These are phyloP conservation scores for Daldinia loculata DNA, from an alignment of 495 filamentous ascomycete genomes.

Conservation along the genomic window DNA sequence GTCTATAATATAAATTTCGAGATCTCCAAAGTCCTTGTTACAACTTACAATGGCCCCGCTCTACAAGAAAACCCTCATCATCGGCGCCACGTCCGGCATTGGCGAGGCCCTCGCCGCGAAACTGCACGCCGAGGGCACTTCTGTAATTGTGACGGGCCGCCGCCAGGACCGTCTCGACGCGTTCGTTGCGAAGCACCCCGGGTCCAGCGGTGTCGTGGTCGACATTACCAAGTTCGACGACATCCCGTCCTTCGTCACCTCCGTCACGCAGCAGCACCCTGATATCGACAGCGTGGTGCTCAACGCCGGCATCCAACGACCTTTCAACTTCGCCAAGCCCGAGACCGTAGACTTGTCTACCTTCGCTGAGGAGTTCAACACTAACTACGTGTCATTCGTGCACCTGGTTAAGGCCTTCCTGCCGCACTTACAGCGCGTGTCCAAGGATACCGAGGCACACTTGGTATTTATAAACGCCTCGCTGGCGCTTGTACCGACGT, in stretches of 20 bases:
- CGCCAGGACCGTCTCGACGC: slow-evolving; percentile 66
- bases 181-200: slow-evolving; percentile 63
- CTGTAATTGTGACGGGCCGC: slow-evolving; percentile 65
- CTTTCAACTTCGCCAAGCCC: slow-evolving; percentile 67
- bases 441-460: slow-evolving; percentile 31
- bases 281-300: slow-evolving; percentile 64
- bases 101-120: slow-evolving; percentile 67
- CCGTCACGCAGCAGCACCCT: slow-evolving; percentile 62
- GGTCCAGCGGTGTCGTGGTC: slow-evolving; percentile 57
- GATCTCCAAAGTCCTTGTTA: not conserved
- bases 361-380: slow-evolving; percentile 62
- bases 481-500: slow-evolving; percentile 55
- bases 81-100: slow-evolving; percentile 76
- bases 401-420: slow-evolving; percentile 66
- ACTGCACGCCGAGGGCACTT: slow-evolving; percentile 62
- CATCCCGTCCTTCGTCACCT: slow-evolving; percentile 62
- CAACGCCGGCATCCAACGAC: slow-evolving; percentile 62
- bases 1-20: not conserved
- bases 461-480: slow-evolving; percentile 56
- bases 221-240: slow-evolving; percentile 66
- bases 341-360: slow-evolving; percentile 61
- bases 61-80: slow-evolving; percentile 70
- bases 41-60: slow-evolving; percentile 56
- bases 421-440: slow-evolving; percentile 59
- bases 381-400: slow-evolving; percentile 68